Base-by-base conservation (phyloP, 1,139 yeast species). In the Kodamaea ohmeri region DNA sequence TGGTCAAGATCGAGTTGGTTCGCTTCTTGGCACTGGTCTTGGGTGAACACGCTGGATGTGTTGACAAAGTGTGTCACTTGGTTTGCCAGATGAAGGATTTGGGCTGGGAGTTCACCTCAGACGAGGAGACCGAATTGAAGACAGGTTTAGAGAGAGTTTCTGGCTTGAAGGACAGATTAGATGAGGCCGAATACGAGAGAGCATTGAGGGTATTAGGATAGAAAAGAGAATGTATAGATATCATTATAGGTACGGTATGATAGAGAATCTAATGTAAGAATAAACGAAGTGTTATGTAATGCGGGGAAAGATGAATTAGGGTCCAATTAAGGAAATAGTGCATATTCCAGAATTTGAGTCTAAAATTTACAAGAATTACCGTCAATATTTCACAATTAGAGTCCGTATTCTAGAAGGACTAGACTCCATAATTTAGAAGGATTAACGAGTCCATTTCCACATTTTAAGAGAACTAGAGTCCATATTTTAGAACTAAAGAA, bases 11-110 rank as follows among this genome's bases (percentile, higher is more conserved):
- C 39, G 54, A 63, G 15, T 55, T 80, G 35, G 56, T 75, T 2
- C 51, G 51, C 2, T 57, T 63, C 26, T 58, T 78, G 34, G 55
- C 71, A 4, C 50, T 55, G 6, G 54, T 73, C n/a, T 61, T 71
- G 34, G 49, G 51, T 34, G 51, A 53, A 17, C 73, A 76, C 45
- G 52, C 75, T 12, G 76, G 77, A 15, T 66, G 82, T 32, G 66
- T 78, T 22, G 94, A 85, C 49, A 80, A 81, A 59, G 69, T 78
- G 0, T 60, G 84, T 44, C 73, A 73, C 43, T 66, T 83, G 25
- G 51, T 84, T 15, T 56, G 71, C 1, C 73, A 73, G 30, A 64
- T 84, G 47, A 61, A 73, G 20, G 50, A 64, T 7, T 61, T 67
- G 36, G 72, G 74, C 4, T 70, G 58, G 52, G 51, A 63, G 39